These are phyloP conservation scores for Fusarium nanum DNA, from an alignment of 2,329 filamentous ascomycete species.

Conservation along the genomic window DNA sequence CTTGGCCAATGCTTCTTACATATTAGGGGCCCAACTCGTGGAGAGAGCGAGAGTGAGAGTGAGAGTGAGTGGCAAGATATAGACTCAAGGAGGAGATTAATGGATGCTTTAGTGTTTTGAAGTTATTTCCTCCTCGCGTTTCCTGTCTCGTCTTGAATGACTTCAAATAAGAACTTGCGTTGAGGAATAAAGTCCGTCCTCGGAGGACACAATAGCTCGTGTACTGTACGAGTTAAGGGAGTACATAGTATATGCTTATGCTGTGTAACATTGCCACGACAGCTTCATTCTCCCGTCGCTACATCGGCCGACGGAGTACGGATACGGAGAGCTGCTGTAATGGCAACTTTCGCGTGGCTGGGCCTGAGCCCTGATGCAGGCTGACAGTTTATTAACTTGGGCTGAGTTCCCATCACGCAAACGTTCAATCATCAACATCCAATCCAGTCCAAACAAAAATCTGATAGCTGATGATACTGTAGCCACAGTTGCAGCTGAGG, in stretches of 20 bases:
- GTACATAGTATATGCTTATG: neutral
- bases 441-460: neutral
- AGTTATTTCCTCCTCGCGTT: constrained; percentile 15
- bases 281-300: constrained; percentile 22
- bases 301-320: constrained; percentile 15
- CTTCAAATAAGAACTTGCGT: neutral
- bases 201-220: constrained; percentile 1
- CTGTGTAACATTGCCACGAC: constrained; percentile 24
- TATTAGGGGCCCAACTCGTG: constrained; percentile 30
- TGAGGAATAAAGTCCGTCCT: neutral
- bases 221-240: constrained; percentile 16
- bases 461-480: neutral
- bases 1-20: constrained; percentile 38
- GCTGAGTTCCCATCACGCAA: constrained; percentile 12
- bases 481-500: constrained; percentile 26
- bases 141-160: neutral
- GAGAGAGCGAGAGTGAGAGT: neutral
- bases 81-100: constrained; percentile 4
- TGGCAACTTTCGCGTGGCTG: constrained; percentile 19
- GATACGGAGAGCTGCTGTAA: constrained; percentile 2
- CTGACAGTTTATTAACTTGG: constrained; percentile 16
- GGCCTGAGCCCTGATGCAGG: constrained; percentile 10
- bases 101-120: neutral
- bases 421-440: constrained; percentile 9
- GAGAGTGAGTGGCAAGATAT: neutral